These are phyloP conservation scores for Solanum chiquidenum DNA, from an alignment of 257 asterid species.

Conservation along the genomic window DNA sequence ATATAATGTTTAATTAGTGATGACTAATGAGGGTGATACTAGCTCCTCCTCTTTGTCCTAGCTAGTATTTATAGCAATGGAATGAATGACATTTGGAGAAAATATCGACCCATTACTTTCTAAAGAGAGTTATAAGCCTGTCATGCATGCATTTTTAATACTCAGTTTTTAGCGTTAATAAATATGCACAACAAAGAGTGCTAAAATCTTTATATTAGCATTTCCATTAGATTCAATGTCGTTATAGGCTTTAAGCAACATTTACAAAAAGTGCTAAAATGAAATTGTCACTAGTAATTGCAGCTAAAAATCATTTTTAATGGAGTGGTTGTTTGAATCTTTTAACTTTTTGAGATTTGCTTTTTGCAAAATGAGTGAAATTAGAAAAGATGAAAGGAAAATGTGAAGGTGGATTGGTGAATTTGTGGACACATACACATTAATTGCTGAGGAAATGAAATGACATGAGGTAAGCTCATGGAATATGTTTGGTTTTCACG, in stretches of 20 bases:
- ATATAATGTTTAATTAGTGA: not conserved
- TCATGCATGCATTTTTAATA: not conserved
- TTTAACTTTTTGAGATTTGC: not conserved
- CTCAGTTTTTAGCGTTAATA: not conserved
- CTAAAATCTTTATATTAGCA: no score
- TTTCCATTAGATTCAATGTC: not conserved
- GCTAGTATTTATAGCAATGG: not conserved
- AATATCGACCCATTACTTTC: not conserved
- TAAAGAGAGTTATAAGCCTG: not conserved
- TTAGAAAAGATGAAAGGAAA: not conserved
- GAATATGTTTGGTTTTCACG: not conserved
- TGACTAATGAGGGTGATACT: not conserved
- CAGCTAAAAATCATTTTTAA: not conserved
- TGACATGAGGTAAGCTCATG: constrained; percentile 10
- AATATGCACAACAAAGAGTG: not conserved
- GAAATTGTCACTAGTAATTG: no score
- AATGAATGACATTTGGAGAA: not conserved
- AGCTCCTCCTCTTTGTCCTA: not conserved
- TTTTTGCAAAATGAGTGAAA: not conserved
- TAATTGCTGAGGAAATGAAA: not conserved
- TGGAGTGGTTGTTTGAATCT: not conserved
- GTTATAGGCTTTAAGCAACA: not conserved
- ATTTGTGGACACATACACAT: not conserved
- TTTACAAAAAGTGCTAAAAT: no score
- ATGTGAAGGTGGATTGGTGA: not conserved